Evolutionary conservation across 495 filamentous ascomycete genomes (phyloP).

Genomic region (Trichoderma erinaceum): DNA sequence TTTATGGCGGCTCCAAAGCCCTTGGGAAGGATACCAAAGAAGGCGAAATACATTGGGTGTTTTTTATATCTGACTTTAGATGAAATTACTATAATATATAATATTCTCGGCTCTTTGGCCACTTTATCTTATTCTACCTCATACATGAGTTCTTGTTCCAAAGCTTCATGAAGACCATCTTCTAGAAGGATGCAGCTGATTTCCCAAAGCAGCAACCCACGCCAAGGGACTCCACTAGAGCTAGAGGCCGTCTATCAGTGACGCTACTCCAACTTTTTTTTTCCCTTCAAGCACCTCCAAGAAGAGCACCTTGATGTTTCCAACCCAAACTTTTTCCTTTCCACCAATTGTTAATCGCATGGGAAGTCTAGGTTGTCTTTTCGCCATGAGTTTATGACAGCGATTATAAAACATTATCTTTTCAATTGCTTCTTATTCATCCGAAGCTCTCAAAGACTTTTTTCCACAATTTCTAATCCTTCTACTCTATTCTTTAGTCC

Average conservation of each 20-base stretch:
- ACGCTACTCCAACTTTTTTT: slow-evolving; percentile 8
- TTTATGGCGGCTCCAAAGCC: neutral
- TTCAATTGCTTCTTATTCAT: neutral
- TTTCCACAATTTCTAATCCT: neutral
- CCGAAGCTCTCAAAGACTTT: neutral
- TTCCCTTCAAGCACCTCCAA: neutral
- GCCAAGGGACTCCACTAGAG: neutral
- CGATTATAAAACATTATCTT: neutral
- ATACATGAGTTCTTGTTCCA: too few species aligned
- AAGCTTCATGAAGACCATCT: neutral
- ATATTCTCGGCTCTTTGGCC: neutral
- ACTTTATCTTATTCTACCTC: neutral
- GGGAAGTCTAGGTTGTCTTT: too few species aligned
- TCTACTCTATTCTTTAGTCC: neutral
- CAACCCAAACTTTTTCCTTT: neutral
- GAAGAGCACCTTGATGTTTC: neutral
- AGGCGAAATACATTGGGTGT: neutral
- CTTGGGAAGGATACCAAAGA: neutral
- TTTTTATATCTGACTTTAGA: neutral
- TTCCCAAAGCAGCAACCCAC: neutral
- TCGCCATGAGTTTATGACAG: neutral
- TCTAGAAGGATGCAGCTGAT: neutral
- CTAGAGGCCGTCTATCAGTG: neutral
- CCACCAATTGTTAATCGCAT: neutral
- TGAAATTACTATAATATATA: neutral